Evolutionary conservation across 768 basidiomycete species (phyloP).

Genomic region (Stropharia rugosoannulata): DNA sequence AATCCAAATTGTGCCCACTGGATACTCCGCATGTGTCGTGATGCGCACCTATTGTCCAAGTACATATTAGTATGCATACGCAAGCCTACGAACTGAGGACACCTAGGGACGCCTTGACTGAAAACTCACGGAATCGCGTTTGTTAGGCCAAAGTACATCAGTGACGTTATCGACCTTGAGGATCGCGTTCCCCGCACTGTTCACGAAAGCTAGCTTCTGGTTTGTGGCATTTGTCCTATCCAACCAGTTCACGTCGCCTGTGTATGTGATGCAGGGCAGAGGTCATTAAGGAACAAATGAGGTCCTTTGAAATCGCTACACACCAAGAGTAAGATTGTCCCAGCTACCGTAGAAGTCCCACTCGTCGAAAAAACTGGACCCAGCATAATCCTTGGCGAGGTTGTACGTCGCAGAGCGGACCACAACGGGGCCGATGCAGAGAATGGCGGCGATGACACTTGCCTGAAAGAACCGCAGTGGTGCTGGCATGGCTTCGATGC

Average conservation of each 20-base stretch:
- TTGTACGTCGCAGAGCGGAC: constrained; percentile 5
- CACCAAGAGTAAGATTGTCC: constrained; percentile 44
- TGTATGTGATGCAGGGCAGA: neutral
- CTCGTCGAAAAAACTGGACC: constrained; percentile 21
- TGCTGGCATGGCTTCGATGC: too few species aligned
- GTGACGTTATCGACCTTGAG: constrained; percentile 73
- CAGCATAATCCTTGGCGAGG: constrained; percentile 22
- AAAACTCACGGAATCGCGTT: constrained; percentile 55
- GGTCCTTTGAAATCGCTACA: neutral
- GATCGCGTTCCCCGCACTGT: constrained; percentile 56
- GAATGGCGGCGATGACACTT: neutral
- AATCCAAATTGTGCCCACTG: constrained; percentile 40
- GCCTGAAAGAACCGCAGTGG: neutral
- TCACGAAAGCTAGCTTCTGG: constrained; percentile 52
- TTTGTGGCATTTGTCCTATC: constrained; percentile 34
- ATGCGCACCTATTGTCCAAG: constrained; percentile 35
- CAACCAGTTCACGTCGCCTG: constrained; percentile 56
- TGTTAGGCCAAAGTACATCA: constrained; percentile 41
- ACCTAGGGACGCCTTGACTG: too few species aligned
- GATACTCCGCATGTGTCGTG: constrained; percentile 39
- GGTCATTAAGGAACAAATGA: too few species aligned
- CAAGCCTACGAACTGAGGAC: neutral
- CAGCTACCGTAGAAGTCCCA: constrained; percentile 35
- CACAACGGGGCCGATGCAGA: neutral
- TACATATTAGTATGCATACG: neutral